Evolutionary conservation across 257 asterid genomes (phyloP).

Genomic region (Solanum corneliomulleri): DNA sequence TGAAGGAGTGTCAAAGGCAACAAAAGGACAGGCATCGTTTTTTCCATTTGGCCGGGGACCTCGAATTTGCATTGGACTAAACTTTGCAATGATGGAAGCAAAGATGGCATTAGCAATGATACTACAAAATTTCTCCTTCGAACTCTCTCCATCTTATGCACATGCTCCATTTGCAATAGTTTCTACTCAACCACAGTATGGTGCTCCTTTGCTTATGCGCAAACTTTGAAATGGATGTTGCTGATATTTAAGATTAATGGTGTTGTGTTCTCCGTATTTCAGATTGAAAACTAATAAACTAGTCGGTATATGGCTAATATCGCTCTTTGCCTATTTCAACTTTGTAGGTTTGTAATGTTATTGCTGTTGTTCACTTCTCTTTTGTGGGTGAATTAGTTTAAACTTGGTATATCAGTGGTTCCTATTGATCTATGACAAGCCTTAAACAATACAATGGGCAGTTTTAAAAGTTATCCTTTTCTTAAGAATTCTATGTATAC

Average conservation of each 20-base stretch:
- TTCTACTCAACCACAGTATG: conserved; percentile 21
- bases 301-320: too few species aligned
- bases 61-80: conserved; percentile 23
- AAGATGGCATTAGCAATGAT: conserved; percentile 23
- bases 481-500: too few species aligned
- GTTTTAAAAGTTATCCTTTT: too few species aligned
- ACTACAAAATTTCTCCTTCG: conserved; percentile 14
- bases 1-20: conserved; percentile 18
- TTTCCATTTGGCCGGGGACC: conserved; percentile 32
- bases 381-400: neutral
- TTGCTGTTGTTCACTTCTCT: neutral
- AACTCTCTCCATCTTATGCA: conserved; percentile 19
- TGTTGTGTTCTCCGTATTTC: neutral
- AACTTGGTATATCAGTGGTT: neutral
- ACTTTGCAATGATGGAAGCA: conserved; percentile 25
- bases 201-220: conserved; percentile 18
- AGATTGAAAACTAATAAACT: too few species aligned
- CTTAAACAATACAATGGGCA: too few species aligned
- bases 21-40: conserved; percentile 6
- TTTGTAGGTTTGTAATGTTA: too few species aligned
- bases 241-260: neutral
- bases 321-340: too few species aligned
- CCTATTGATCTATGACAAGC: neutral
- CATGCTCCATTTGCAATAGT: conserved; percentile 18
- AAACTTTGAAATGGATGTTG: neutral